phyloP scores from a whole-genome alignment of 306 rosid genomes.

The Quillaja saponaria region DNA sequence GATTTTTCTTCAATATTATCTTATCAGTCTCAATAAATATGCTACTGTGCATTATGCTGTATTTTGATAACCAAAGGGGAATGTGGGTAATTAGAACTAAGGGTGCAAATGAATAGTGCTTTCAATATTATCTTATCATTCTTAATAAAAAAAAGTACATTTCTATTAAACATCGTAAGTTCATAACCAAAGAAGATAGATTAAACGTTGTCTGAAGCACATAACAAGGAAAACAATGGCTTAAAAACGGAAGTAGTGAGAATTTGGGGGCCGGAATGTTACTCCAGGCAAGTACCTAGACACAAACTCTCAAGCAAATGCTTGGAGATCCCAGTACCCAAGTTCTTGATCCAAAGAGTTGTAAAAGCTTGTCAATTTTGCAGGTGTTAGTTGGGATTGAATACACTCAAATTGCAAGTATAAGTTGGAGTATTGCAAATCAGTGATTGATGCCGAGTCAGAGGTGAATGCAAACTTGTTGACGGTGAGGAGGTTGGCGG shows the following conservation, averaged over 20 bases:
- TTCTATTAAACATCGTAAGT: constrained; percentile 8
- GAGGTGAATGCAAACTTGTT: constrained; percentile 33
- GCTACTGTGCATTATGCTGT: too few species aligned
- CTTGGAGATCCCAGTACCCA: constrained; percentile 57
- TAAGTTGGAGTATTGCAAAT: constrained; percentile 34
- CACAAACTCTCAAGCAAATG: constrained; percentile 61
- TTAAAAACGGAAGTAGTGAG: constrained; percentile 23
- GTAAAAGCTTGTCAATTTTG: constrained; percentile 34
- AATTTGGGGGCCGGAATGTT: constrained; percentile 49
- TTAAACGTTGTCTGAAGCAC: too few species aligned
- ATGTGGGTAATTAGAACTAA: too few species aligned
- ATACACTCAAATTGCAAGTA: constrained; percentile 45
- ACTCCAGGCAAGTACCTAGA: constrained; percentile 66
- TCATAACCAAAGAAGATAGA: too few species aligned
- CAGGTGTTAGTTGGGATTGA: constrained; percentile 29
- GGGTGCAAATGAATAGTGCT: too few species aligned
- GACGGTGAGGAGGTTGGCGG: constrained; percentile 29
- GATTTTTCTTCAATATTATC: too few species aligned
- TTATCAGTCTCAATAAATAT: too few species aligned
- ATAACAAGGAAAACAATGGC: too few species aligned
- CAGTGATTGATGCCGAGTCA: constrained; percentile 34
- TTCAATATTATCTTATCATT: too few species aligned
- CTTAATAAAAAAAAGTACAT: constrained; percentile 13
- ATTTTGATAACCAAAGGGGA: too few species aligned
- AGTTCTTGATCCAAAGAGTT: constrained; percentile 41